Base-by-base conservation (phyloP, 352 stramenopile genomes). In the Phytopythium kandeliae region DNA sequence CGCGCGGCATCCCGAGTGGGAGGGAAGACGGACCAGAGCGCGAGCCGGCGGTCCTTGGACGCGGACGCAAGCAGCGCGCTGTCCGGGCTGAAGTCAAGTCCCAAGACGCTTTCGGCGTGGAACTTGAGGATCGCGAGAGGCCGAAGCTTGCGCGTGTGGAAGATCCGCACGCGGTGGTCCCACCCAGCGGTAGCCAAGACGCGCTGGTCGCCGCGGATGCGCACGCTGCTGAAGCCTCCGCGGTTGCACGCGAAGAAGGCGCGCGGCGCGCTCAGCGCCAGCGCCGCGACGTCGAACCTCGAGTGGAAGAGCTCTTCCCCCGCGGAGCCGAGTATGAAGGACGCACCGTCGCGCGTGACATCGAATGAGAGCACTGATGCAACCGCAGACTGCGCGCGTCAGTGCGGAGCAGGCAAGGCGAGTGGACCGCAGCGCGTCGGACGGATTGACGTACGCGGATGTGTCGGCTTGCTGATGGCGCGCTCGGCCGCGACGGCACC, bases 11-110 rank as follows among this genome's bases (percentile, higher is more conserved):
- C 38, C 17, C 57, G 10, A 28, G 59, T 60, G 4, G 79, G 77
- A 22, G 74, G 65, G 48, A 82, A 93, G 38, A 93, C 60, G n/a
- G 72, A 85, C 83, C 83, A 92, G 11, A 92, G 61, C 25, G 78
- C 78, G 44, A 92, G 70, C 50, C 85, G 87, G 54, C 74, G 67
- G 58, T 93, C 83, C 51, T 93, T 93, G 48, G 78, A 91, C 24
- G 67, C 71, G n/a, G 83, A 89, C 3, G 71, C 55, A 7, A 93
- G 63, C 28, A 85, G 52, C 35, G 75, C 53, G 54, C 47, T 78
- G 58, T 93, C 76, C 28, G 55, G 51, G 21, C 74, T 85, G 42
- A 93, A 93, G 47, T 84, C 74, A 24, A 91, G 57, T 10, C 53
- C 62, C 46, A 86, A 90, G 12, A 91, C 80, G 54, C 76, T 90